phyloP scores from a whole-genome alignment of 192 early-diverging fungal genomes.

The Podila epicladia region DNA sequence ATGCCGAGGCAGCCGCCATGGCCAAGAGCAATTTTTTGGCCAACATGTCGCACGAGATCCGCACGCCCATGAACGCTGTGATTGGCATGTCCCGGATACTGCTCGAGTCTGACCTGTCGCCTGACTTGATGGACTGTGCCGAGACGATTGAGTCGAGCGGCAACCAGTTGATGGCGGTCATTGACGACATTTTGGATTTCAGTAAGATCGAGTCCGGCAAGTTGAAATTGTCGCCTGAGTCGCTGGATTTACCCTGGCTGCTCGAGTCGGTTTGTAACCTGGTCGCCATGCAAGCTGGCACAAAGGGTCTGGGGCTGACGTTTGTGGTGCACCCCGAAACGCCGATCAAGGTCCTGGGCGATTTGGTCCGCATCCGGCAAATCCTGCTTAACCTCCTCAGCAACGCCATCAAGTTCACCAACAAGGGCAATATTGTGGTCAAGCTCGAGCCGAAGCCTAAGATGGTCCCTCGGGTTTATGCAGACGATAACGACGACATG shows the following conservation, averaged over 20 bases:
- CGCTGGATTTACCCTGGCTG: slow-evolving; percentile 65
- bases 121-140: slow-evolving; percentile 71
- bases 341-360: slow-evolving; percentile 58
- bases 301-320: slow-evolving; percentile 29
- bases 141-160: slow-evolving; percentile 56
- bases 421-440: slow-evolving; percentile 53
- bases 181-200: slow-evolving; percentile 83
- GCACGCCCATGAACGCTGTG: slow-evolving; percentile 82
- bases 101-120: slow-evolving; percentile 76
- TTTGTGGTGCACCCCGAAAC: slow-evolving; percentile 49
- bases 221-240: slow-evolving; percentile 69
- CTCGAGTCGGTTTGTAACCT: slow-evolving; percentile 50
- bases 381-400: slow-evolving; percentile 63
- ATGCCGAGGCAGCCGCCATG: slow-evolving; percentile 55
- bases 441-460: slow-evolving; percentile 45
- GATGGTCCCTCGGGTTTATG: slow-evolving; percentile 25
- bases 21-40: slow-evolving; percentile 73
- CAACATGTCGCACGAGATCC: slow-evolving; percentile 77
- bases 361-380: slow-evolving; percentile 62
- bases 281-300: slow-evolving; percentile 47
- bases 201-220: slow-evolving; percentile 86
- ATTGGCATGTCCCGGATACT: slow-evolving; percentile 74
- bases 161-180: slow-evolving; percentile 59
- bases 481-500: slow-evolving; percentile 25
- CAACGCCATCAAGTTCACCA: slow-evolving; percentile 68